A percentile compares a stretch with the other conserved stretches of the same genome.
phyloP scores from a whole-genome alignment of 306 rosid genomes.

The Elaeagnus macrophylla region DNA sequence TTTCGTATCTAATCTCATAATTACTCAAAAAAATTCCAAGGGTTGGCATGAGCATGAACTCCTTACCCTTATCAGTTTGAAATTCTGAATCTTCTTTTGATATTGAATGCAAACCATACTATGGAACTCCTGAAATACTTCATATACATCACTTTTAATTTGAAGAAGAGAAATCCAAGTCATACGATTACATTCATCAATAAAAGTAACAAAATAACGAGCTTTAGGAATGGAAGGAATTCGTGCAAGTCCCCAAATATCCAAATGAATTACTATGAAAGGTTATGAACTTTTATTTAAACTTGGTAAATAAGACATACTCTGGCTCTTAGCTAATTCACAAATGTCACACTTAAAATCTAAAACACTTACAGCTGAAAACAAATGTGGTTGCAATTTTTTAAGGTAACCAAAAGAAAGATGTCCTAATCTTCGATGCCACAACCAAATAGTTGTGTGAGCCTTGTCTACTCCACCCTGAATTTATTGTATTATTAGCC shows the following conservation, averaged over 20 bases:
- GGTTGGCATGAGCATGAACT: too few species aligned
- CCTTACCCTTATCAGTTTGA: neutral
- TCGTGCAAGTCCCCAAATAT: neutral
- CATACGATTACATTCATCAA: neutral
- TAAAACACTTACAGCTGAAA: too few species aligned
- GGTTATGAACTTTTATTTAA: neutral
- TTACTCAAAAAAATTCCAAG: too few species aligned
- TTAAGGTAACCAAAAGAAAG: slow-evolving; percentile 4
- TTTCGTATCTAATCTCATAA: too few species aligned
- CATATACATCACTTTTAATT: neutral
- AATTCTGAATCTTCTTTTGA: neutral
- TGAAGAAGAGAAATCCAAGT: neutral
- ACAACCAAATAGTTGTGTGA: too few species aligned
- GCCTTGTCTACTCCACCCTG: too few species aligned
- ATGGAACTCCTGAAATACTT: neutral
- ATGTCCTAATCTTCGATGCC: neutral
- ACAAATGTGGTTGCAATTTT: neutral
- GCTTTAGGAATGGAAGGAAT: neutral
- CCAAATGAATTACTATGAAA: neutral
- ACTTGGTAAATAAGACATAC: too few species aligned
- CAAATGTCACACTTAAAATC: too few species aligned
- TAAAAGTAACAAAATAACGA: neutral
- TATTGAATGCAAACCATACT: neutral
- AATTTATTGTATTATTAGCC: too few species aligned
- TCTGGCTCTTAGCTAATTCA: too few species aligned